phyloP scores from a whole-genome alignment of 1,284 basidiomycete species.

The Cutaneotrichosporon arboriforme region DNA sequence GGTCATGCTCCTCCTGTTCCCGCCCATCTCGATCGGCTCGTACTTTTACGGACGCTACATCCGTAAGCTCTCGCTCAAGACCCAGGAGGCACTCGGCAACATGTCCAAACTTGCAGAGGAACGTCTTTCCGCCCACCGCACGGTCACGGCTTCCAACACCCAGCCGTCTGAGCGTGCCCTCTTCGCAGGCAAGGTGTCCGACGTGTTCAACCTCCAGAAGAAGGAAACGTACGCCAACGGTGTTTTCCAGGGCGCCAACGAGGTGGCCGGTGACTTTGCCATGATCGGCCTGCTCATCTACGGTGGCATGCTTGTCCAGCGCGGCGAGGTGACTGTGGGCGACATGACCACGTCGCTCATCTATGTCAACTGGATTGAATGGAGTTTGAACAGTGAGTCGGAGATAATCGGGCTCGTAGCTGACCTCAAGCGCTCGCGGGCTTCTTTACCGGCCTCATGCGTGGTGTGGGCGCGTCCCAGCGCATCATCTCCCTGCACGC shows the following conservation, averaged over 20 bases:
- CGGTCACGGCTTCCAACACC: constrained; percentile 44
- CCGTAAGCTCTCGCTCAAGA: constrained; percentile 41
- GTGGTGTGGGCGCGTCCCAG: constrained; percentile 46
- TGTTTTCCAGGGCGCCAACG: constrained; percentile 43
- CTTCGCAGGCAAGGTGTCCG: constrained; percentile 38
- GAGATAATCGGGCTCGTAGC: not conserved
- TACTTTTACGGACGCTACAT: constrained; percentile 47
- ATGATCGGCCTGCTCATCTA: constrained; percentile 46
- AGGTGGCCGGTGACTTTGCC: constrained; percentile 43
- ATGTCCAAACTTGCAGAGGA: constrained; percentile 46
- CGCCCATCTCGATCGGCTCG: constrained; percentile 45
- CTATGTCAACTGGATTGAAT: constrained; percentile 48
- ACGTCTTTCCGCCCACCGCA: constrained; percentile 43
- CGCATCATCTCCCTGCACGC: constrained; percentile 42
- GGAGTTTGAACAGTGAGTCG: constrained; percentile 43
- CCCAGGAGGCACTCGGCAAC: constrained; percentile 45
- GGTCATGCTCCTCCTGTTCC: constrained; percentile 44
- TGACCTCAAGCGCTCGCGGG: constrained; percentile 34
- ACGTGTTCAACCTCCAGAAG: constrained; percentile 42
- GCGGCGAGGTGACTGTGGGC: constrained; percentile 42
- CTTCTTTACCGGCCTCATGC: constrained; percentile 47
- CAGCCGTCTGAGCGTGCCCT: constrained; percentile 35
- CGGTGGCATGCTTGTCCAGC: constrained; percentile 40
- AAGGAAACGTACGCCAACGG: constrained; percentile 46
- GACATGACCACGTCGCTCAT: constrained; percentile 47